Conservation (phyloP, 352 stramenopile species). For the Halophytophthora polymorphica region DNA sequence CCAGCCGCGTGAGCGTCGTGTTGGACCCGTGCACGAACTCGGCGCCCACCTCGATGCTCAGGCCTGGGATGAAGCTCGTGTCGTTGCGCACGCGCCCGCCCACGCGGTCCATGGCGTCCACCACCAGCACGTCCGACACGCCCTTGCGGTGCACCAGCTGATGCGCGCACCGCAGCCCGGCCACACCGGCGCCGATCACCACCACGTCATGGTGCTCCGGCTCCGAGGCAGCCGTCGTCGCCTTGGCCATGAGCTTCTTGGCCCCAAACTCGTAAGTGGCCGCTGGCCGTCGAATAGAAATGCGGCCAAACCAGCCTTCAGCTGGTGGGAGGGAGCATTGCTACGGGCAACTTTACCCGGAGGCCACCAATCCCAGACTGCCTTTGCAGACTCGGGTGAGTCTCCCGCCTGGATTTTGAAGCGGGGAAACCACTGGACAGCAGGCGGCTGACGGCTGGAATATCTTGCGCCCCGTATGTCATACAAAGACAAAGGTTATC, state of each 20-base stretch:
- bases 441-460: neutral
- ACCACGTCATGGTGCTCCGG: slow-evolving; percentile 57
- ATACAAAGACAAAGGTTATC: slow-evolving; percentile 3
- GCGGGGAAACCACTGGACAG: slow-evolving; percentile 22
- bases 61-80: slow-evolving; percentile 64
- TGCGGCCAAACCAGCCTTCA: slow-evolving; percentile 11
- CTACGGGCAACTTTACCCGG: neutral
- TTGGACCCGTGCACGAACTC: slow-evolving; percentile 77
- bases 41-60: slow-evolving; percentile 71
- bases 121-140: slow-evolving; percentile 65
- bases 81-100: slow-evolving; percentile 64
- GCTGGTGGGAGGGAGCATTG: neutral
- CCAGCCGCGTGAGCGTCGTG: slow-evolving; percentile 69
- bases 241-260: neutral
- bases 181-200: slow-evolving; percentile 64
- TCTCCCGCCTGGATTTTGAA: slow-evolving; percentile 15
- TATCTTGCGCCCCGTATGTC: slow-evolving; percentile 16
- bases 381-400: neutral
- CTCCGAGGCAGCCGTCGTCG: slow-evolving; percentile 1
- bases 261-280: no score
- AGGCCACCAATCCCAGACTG: slow-evolving; percentile 28
- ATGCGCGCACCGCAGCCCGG: slow-evolving; percentile 64
- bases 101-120: slow-evolving; percentile 63
- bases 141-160: slow-evolving; percentile 53
- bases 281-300: slow-evolving; percentile 4